Conservation (phyloP, 2,329 filamentous ascomycete genomes). For the Paraphoma chrysanthemicola region DNA sequence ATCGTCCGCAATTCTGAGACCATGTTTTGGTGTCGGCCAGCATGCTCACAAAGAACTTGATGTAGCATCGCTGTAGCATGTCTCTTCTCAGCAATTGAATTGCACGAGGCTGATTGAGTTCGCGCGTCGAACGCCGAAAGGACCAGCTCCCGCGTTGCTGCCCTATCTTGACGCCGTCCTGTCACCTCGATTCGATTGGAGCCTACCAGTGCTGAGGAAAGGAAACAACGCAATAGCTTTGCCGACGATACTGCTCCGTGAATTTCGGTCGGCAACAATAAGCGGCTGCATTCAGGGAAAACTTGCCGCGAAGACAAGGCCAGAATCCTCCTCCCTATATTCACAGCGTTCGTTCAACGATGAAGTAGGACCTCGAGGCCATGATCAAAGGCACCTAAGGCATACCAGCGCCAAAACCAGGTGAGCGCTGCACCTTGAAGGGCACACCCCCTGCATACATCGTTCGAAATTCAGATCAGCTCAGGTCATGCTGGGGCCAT, state of each 20-base stretch:
- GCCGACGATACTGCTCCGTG: constrained; percentile 1
- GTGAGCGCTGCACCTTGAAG: neutral
- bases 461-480: neutral
- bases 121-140: too few relatives aligned
- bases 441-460: neutral
- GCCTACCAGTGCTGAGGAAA: neutral
- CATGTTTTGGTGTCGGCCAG: too few relatives aligned
- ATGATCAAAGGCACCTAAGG: neutral
- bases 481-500: neutral
- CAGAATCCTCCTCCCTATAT: neutral
- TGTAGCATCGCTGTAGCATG: too few relatives aligned
- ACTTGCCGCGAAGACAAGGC: constrained; percentile 5
- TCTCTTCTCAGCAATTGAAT: too few relatives aligned
- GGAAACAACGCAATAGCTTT: neutral
- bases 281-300: constrained; percentile 8
- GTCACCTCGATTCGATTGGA: neutral
- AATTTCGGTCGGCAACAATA: constrained; percentile 2
- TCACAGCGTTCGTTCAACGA: neutral
- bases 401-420: neutral
- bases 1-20: too few relatives aligned
- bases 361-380: neutral
- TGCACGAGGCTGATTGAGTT: too few relatives aligned
- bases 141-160: too few relatives aligned
- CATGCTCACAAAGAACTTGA: too few relatives aligned
- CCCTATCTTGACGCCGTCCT: too few relatives aligned